Percentiles rank a stretch among this genome's conserved stretches.
Evolutionary conservation across 306 rosid species (phyloP).

Genomic region (Lithocarpus polystachyus): DNA sequence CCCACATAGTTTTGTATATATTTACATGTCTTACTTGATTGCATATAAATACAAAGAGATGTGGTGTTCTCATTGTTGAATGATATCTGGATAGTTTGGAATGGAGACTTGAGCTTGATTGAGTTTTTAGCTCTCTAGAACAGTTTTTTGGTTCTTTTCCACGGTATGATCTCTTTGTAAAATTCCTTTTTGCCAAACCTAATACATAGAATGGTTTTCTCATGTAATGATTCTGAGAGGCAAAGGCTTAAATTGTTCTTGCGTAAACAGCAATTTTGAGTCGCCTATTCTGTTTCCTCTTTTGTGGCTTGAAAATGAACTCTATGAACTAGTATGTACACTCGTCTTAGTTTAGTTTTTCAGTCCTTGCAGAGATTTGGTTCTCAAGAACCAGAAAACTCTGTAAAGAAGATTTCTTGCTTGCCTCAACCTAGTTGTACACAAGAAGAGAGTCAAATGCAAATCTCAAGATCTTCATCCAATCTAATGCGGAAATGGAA

Average conservation of each 20-base stretch:
- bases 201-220: background rate
- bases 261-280: background rate
- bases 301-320: background rate
- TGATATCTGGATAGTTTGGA: no score
- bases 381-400: constrained; percentile 81
- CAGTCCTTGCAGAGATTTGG: constrained; percentile 52
- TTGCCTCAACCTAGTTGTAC: constrained; percentile 54
- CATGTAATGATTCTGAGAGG: background rate
- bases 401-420: constrained; percentile 55
- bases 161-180: background rate
- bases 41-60: no score
- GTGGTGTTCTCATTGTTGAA: no score
- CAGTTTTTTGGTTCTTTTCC: background rate
- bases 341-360: constrained; percentile 18
- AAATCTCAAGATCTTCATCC: constrained; percentile 65
- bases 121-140: background rate
- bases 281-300: background rate
- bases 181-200: background rate
- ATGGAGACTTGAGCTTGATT: no score
- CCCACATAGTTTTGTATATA: no score
- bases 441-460: constrained; percentile 76
- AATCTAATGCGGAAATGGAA: constrained; percentile 70
- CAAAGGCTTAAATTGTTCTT: background rate
- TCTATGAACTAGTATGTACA: constrained; percentile 11
- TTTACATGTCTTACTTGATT: no score